Evolutionary conservation across 768 basidiomycete genomes (phyloP).

Genomic region (Chalciporus sphaerocephalus): DNA sequence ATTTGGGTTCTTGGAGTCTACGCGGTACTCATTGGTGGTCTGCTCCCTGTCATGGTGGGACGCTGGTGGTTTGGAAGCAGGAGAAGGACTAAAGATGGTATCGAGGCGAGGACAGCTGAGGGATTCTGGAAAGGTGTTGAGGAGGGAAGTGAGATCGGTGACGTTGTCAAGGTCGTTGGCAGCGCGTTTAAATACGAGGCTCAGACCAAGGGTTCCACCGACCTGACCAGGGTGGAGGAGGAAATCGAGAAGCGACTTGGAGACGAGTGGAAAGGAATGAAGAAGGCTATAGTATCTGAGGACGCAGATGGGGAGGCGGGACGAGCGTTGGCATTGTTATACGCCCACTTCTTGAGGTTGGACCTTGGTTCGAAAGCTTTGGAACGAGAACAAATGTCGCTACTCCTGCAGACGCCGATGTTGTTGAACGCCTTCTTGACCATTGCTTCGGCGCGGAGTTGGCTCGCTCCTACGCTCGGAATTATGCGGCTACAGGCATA

Average conservation of each 20-base stretch:
- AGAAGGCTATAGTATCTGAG: conserved; percentile 36
- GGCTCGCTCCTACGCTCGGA: conserved; percentile 75
- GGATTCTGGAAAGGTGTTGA: conserved; percentile 82
- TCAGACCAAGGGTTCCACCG: conserved; percentile 29
- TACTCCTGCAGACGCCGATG: conserved; percentile 69
- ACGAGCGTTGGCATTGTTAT: conserved; percentile 69
- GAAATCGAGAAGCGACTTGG: conserved; percentile 47
- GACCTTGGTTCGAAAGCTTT: conserved; percentile 49
- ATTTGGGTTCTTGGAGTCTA: conserved; percentile 88
- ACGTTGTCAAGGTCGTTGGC: conserved; percentile 68
- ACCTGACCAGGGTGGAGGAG: conserved; percentile 49
- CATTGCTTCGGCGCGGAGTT: conserved; percentile 81
- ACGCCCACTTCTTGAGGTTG: conserved; percentile 78
- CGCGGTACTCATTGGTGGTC: conserved; percentile 80
- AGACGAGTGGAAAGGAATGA: conserved; percentile 51
- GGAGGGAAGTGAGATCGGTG: conserved; percentile 71
- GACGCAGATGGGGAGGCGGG: conserved; percentile 36
- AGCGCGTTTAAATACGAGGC: conserved; percentile 61
- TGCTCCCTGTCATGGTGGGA: conserved; percentile 83
- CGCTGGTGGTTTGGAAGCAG: conserved; percentile 97
- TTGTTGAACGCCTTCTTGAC: conserved; percentile 78
- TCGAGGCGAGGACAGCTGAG: conserved; percentile 76
- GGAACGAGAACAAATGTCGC: conserved; percentile 60
- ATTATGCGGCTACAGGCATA: conserved; percentile 81
- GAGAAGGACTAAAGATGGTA: conserved; percentile 87